phyloP scores from a whole-genome alignment of 2,329 filamentous ascomycete genomes.

The Ophioceras dolichostomum region DNA sequence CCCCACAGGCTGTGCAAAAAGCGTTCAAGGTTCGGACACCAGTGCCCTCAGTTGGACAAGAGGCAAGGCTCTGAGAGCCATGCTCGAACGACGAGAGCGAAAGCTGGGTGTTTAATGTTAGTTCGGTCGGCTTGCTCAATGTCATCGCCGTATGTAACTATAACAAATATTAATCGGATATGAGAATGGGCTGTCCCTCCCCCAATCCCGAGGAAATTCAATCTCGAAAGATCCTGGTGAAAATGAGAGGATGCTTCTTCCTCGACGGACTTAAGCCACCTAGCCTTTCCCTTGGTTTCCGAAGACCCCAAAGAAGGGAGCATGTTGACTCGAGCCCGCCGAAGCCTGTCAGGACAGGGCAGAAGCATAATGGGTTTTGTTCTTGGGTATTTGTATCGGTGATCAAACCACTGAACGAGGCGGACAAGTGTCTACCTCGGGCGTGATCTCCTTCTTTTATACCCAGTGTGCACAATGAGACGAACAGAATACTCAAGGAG shows the following conservation, averaged over 20 bases:
- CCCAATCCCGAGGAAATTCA: slow-evolving; percentile 34
- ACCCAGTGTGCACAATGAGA: slow-evolving; percentile 18
- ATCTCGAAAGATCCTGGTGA: slow-evolving; percentile 35
- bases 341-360: slow-evolving; percentile 6
- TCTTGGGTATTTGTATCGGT: slow-evolving; percentile 63
- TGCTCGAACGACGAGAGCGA: slow-evolving; percentile 18
- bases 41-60: not conserved
- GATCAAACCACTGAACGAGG: slow-evolving; percentile 40
- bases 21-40: slow-evolving; percentile 20
- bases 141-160: too few relatives aligned
- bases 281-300: slow-evolving; percentile 5
- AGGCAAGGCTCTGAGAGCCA: slow-evolving; percentile 8
- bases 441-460: slow-evolving; percentile 53
- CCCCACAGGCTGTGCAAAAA: slow-evolving; percentile 31
- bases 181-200: slow-evolving; percentile 28
- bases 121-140: not conserved
- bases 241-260: slow-evolving; percentile 24
- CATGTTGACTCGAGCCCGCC: not conserved
- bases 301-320: slow-evolving; percentile 5
- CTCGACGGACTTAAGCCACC: too few relatives aligned
- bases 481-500: slow-evolving; percentile 6
- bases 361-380: slow-evolving; percentile 21
- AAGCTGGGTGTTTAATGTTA: slow-evolving; percentile 19
- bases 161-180: too few relatives aligned
- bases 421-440: slow-evolving; percentile 21